phyloP scores from a whole-genome alignment of 2,329 filamentous ascomycete genomes.

The Xylariaceae sp. region DNA sequence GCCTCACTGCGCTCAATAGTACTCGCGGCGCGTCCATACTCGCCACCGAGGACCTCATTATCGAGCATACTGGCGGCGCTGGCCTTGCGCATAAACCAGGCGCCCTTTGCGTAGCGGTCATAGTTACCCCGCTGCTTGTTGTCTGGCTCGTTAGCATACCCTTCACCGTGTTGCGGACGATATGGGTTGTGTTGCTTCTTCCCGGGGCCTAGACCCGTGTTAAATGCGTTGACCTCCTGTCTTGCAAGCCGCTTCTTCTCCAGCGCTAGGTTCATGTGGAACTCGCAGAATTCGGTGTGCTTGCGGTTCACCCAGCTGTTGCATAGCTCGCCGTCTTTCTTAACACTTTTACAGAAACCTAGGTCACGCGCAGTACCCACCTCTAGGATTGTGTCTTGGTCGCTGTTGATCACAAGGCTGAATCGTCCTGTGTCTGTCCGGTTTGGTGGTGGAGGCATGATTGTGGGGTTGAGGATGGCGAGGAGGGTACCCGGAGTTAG shows the following conservation, averaged over 20 bases:
- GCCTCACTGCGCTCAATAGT: conserved; percentile 69
- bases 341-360: conserved; percentile 83
- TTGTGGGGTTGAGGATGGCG: conserved; percentile 87
- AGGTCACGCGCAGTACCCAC: conserved; percentile 84
- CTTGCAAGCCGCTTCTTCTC: conserved; percentile 60
- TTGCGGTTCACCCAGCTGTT: conserved; percentile 85
- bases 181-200: conserved; percentile 41
- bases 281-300: conserved; percentile 91
- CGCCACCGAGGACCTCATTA: conserved; percentile 52
- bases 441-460: conserved; percentile 84
- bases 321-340: conserved; percentile 83
- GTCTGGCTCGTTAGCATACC: conserved; percentile 35
- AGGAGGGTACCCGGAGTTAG: conserved; percentile 89
- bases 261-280: conserved; percentile 83
- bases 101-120: conserved; percentile 63
- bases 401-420: conserved; percentile 82
- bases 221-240: conserved; percentile 43
- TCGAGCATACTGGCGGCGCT: conserved; percentile 70
- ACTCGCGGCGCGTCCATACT: conserved; percentile 54
- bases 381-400: conserved; percentile 88
- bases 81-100: conserved; percentile 58
- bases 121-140: conserved; percentile 53
- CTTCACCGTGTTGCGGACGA: conserved; percentile 30
- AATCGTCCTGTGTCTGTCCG: conserved; percentile 82
- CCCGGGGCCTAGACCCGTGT: conserved; percentile 54